Percentiles rank a stretch among this genome's conserved stretches.
phyloP scores from a whole-genome alignment of 768 basidiomycete genomes.

The Peribolospora baueri region DNA sequence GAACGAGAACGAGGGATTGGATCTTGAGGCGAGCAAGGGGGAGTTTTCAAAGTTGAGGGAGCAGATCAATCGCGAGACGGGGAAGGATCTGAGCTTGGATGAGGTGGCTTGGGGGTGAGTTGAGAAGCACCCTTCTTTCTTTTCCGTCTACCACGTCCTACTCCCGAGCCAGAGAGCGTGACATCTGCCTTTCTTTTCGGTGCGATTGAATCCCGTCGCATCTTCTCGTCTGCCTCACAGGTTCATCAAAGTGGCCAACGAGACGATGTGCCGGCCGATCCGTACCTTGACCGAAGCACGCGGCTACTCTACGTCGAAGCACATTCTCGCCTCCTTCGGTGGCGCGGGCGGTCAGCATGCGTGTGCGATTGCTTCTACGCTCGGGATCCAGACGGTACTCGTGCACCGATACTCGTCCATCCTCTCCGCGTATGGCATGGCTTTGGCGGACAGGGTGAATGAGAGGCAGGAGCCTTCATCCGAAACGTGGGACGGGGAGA shows the following conservation, averaged over 20 bases:
- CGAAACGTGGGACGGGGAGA: slow-evolving; percentile 37
- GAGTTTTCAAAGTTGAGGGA: slow-evolving; percentile 44
- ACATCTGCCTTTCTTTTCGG: background rate
- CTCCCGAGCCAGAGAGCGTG: too few species aligned
- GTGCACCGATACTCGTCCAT: slow-evolving; percentile 83
- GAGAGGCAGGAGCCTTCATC: slow-evolving; percentile 81
- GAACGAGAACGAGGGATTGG: slow-evolving; percentile 60
- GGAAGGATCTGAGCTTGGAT: slow-evolving; percentile 37
- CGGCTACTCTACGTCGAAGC: slow-evolving; percentile 47
- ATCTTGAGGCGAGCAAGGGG: slow-evolving; percentile 39
- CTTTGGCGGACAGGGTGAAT: slow-evolving; percentile 38
- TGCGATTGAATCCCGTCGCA: background rate
- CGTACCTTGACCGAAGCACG: slow-evolving; percentile 71
- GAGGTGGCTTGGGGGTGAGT: slow-evolving; percentile 85
- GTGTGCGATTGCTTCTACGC: slow-evolving; percentile 62
- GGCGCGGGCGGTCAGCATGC: slow-evolving; percentile 41
- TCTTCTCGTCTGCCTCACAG: too few species aligned
- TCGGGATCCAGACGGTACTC: slow-evolving; percentile 68
- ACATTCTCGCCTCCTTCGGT: slow-evolving; percentile 19
- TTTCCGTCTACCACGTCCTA: background rate
- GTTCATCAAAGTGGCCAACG: slow-evolving; percentile 43
- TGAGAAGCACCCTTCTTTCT: slow-evolving; percentile 23
- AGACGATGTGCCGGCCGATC: slow-evolving; percentile 87
- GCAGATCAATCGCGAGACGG: slow-evolving; percentile 37
- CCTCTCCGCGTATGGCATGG: slow-evolving; percentile 80